Evolutionary conservation across 2,329 filamentous ascomycete genomes (phyloP), one percentile per base, ranked within the genome.

Genomic region (Arachnopeziza araneosa): DNA sequence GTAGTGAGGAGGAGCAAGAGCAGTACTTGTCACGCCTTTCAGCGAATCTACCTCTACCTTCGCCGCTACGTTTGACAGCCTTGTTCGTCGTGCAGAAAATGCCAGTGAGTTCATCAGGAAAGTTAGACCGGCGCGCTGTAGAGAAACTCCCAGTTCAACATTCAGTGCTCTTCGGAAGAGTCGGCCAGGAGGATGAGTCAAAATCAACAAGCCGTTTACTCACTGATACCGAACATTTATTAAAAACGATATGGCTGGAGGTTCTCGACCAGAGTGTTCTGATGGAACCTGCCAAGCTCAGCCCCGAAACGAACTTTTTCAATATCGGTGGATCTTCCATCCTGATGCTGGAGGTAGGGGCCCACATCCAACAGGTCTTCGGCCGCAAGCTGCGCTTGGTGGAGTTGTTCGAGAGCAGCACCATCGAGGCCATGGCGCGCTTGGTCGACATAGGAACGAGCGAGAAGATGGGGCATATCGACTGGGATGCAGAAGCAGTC

Each of bases 1-100:
- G 14, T 14, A 7, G 7, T 7, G 30, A 19, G 26, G 50, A 24
- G 10, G 30, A 61, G 23, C 50, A 24, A 48, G 32, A 54, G 3
- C 17, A 8, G 9, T 49, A 56, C n/a, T 19, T 58, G 2, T 2
- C 21, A 5, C 50, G 14, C 12, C 24, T 60, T 2, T 10, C 51
- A n/a, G 3, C n/a, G 21, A 8, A 22, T 22, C 57, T 67, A 7
- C 56, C 59, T 60, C 54, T 76, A 1, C 74, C 75, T 6, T 63
- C 63, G 24, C 74, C 75, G 59, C 77, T 78, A 75, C 50, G 66
- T 1, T 76, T 75, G 0, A 58, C 67, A 0, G 52, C 68, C 1
- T 57, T 68, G 0, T 52, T 77, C 2, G 59, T 69, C 0, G 2
- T 77, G 0, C 58, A 66, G 0, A 17, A 44, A 1, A 54, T 77